Percentiles rank a stretch among this genome's conserved stretches.
These are phyloP conservation scores for Dictyostelium purpureum DNA, from an alignment of 78 protist species.

Conservation along the genomic window DNA sequence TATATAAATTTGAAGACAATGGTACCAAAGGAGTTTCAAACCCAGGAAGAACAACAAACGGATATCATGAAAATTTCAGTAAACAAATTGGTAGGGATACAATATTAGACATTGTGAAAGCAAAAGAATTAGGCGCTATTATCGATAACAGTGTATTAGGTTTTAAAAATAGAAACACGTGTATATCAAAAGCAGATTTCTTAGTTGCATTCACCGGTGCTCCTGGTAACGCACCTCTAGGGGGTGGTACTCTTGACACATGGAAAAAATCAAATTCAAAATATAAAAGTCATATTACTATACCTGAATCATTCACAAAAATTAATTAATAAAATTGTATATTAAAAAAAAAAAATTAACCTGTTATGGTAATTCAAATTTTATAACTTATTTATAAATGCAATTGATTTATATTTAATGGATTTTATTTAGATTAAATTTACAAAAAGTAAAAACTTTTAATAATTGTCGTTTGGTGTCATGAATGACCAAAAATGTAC, in stretches of 20 bases:
- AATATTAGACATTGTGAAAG: not conserved
- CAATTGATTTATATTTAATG: no score
- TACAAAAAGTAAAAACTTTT: no score
- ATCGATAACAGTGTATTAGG: not conserved
- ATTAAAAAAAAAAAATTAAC: no score
- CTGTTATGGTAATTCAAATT: no score
- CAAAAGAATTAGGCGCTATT: conserved; percentile 26
- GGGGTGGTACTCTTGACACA: conserved; percentile 20
- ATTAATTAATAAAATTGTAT: no score
- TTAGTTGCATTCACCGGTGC: conserved; percentile 8
- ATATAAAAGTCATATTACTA: not conserved
- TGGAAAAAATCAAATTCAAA: not conserved
- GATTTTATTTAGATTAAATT: no score
- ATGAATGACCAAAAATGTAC: no score
- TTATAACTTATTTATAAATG: no score
- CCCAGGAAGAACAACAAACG: conserved; percentile 12
- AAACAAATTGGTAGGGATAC: not conserved
- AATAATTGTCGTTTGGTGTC: no score
- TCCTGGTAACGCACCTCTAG: not conserved
- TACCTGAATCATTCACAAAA: no score
- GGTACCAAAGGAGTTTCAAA: not conserved
- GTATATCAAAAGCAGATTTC: conserved; percentile 4
- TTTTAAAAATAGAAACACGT: not conserved
- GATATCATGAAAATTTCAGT: not conserved
- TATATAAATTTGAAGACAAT: conserved; percentile 1